Evolutionary conservation across 257 asterid genomes (phyloP), one percentile per base, ranked within the genome.

Genomic region (Buddleja alternifolia): DNA sequence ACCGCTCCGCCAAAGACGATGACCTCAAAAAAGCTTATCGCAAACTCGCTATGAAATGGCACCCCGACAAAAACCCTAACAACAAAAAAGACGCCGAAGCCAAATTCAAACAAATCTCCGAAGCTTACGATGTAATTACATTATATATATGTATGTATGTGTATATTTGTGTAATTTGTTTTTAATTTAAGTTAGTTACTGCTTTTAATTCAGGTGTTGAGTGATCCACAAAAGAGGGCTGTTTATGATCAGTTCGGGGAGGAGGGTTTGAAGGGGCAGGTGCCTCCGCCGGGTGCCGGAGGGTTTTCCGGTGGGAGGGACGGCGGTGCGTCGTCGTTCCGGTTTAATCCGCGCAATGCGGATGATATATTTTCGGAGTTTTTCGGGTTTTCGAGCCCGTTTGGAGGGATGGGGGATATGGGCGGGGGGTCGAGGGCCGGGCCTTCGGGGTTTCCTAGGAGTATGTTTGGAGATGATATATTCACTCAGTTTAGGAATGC

Each of bases 11-110:
- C 76, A 83, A 52, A 50, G 93, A 86, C 6, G 89, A 80, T 10
- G 92, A 86, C 78, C 82, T 86, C 47, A 84, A 80, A 58, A 86
- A 84, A 62, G 85, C 93, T 16, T 86, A 84, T 74, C 82, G 84
- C 60, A 82, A 77, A 20, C 87, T 86, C 51, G 93, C 93, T 34
- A 86, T 86, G 93, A 86, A 81, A 61, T 86, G 90, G 90, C 89
- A 86, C 65, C 92, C 89, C 23, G 92, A 86, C 75, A 86, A 86
- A 73, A 86, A 86, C 84, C 84, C 82, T 73, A 77, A 73, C 63
- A 77, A 69, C 75, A 86, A 84, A 60, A 80, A 84, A 56, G 88
- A 84, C 37, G 88, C 90, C 60, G 93, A 86, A 56, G 82, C 93
- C 66, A 86, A 86, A 78, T 84, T 86, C 82, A 86, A 84, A 66